A percentile compares a stretch with the other conserved stretches of the same genome.
phyloP scores from a whole-genome alignment of 306 rosid genomes.

The Pterocarpus santalinus region DNA sequence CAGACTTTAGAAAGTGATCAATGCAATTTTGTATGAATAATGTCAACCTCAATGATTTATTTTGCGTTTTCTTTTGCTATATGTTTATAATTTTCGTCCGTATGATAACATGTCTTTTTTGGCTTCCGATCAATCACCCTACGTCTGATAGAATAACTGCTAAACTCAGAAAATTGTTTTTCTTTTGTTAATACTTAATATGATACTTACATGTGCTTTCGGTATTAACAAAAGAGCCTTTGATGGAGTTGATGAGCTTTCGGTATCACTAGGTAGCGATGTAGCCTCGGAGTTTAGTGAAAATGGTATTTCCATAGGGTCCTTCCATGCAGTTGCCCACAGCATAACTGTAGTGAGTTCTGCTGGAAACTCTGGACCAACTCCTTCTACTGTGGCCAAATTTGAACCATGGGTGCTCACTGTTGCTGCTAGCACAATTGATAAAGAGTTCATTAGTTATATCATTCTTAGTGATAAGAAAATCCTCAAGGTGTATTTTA shows the following conservation, averaged over 20 bases:
- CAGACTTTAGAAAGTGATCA: too few relatives aligned
- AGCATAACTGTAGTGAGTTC: conserved; percentile 65
- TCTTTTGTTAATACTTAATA: too few relatives aligned
- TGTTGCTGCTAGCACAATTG: conserved; percentile 81
- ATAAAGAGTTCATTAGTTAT: conserved; percentile 53
- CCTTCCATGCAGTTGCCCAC: conserved; percentile 68
- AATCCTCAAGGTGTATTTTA: conserved; percentile 46
- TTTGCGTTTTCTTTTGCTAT: too few relatives aligned
- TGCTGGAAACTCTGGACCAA: conserved; percentile 71
- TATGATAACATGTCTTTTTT: too few relatives aligned
- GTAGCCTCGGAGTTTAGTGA: not conserved
- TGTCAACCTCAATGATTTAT: too few relatives aligned
- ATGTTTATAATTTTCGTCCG: too few relatives aligned
- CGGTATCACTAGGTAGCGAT: conserved; percentile 56
- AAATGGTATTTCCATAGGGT: conserved; percentile 54
- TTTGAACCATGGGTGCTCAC: conserved; percentile 73
- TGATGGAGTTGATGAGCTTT: conserved; percentile 69
- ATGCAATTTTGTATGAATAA: too few relatives aligned
- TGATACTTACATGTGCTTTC: too few relatives aligned
- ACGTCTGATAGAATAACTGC: too few relatives aligned
- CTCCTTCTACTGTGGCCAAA: conserved; percentile 23
- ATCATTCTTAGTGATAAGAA: conserved; percentile 62
- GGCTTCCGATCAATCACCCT: too few relatives aligned
- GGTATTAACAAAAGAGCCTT: too few relatives aligned
- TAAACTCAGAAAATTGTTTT: too few relatives aligned